Percentiles rank a stretch among this genome's conserved stretches.
phyloP scores from a whole-genome alignment of 331 rosid genomes.

The Quercus phellos region DNA sequence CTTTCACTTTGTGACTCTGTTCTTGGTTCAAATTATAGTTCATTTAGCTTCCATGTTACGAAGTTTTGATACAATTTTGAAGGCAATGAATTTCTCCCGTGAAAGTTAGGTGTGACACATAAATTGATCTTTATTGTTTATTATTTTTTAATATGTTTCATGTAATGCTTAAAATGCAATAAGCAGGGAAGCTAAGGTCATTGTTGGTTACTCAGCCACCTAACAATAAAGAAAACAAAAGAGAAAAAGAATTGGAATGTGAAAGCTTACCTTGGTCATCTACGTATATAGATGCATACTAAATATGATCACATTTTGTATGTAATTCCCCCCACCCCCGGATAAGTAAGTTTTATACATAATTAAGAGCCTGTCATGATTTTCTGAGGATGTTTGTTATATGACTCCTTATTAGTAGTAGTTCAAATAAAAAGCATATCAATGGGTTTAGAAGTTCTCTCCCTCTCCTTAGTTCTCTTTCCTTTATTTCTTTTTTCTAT shows the following conservation, averaged over 20 bases:
- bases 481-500: not conserved
- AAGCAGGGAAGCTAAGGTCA: not conserved
- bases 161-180: not conserved
- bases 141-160: not conserved
- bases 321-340: not conserved
- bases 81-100: not conserved
- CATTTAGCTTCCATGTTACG: not conserved
- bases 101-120: not conserved
- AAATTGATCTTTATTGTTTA: not conserved
- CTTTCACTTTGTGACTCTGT: not conserved
- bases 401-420: not conserved
- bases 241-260: not conserved
- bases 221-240: not conserved
- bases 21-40: not conserved
- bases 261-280: not conserved
- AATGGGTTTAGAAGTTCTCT: not conserved
- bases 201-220: not conserved
- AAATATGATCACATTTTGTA: not conserved
- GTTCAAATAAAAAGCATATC: not conserved
- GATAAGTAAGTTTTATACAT: not conserved
- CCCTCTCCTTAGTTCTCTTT: not conserved
- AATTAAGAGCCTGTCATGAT: not conserved
- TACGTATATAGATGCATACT: not conserved
- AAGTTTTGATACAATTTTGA: no score
- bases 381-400: conserved; percentile 7